Evolutionary conservation across 129 eudicot species (phyloP).

Genomic region (sunflower (Helianthus annuus)): DNA sequence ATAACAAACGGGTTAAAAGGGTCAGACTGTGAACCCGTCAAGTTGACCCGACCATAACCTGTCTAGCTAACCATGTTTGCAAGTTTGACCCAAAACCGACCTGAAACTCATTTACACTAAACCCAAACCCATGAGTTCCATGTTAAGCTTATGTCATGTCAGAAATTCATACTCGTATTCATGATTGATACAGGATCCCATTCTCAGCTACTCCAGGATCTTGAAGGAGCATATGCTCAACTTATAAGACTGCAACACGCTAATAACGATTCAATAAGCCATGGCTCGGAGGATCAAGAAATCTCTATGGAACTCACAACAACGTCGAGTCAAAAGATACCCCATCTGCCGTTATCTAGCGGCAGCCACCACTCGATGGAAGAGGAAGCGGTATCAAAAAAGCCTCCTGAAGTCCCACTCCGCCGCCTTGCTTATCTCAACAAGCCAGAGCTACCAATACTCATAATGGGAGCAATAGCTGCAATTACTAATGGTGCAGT

Average conservation of each 20-base stretch:
- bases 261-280: constrained; percentile 32
- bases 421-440: constrained; percentile 73
- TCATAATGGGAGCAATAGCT: constrained; percentile 59
- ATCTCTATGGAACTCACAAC: constrained; percentile 36
- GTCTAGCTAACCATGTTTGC: too few species aligned
- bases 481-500: constrained; percentile 66
- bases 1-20: too few species aligned
- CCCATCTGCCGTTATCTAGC: constrained; percentile 53
- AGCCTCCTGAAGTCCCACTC: constrained; percentile 57
- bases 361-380: constrained; percentile 54
- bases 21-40: too few species aligned
- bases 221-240: constrained; percentile 82
- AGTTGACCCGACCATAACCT: too few species aligned
- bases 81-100: too few species aligned
- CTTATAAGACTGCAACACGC: constrained; percentile 68
- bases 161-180: not conserved
- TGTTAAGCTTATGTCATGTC: too few species aligned
- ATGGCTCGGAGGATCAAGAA: constrained; percentile 34
- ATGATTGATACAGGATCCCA: constrained; percentile 57
- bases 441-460: constrained; percentile 79
- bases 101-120: too few species aligned
- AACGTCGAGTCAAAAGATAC: constrained; percentile 41
- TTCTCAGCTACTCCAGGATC: constrained; percentile 60
- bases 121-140: too few species aligned
- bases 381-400: constrained; percentile 21